Evolutionary conservation across 140 eudicot genomes (phyloP), one percentile per base, ranked within the genome.

Genomic region (Anethum foeniculum): DNA sequence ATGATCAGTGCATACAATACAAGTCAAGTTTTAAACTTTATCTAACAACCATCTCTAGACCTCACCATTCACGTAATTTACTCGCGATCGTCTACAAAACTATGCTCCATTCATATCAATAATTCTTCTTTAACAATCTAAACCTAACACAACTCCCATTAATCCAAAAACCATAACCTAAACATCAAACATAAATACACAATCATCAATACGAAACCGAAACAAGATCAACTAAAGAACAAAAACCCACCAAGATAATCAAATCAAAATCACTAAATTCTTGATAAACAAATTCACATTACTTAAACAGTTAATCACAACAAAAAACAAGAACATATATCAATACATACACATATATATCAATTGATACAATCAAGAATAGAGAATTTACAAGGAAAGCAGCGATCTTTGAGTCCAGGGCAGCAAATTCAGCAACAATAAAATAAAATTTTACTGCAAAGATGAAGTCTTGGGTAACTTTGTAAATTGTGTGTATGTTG

Each of bases 21-120:
- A 39, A 83, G 56, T 12, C 91, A 83, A 32, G 85, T 87, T 76
- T 86, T 86, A 73, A 83, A 79, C 80, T 86, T 86, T 86, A 74
- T 36, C 47, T 44, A 86, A 71, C 60, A 88, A 85, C 85, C 96
- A 81, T 87, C 97, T 86, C 96, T 85, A 83, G 87, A 79, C 92
- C 96, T 89, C 91, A 89, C 89, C 94, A 85, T 88, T 82, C 81
- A 83, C 87, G 44, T 56, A 82, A 28, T 75, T 7, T 49, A 27
- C 65, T 30, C 67, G 32, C 2, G 49, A 68, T 74, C 60, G n/a
- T 41, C 38, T 6, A 52, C 36, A 81, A 72, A 71, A 58, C 54
- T 4, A 75, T 38, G 32, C 11, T 23, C 41, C 58, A 28, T 48
- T 54, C 58, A 25, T 75, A 64, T 73, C 77, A 68, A 62, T 14